Evolutionary conservation across 306 rosid species (phyloP).

Genomic region (Sophora flavescens): DNA sequence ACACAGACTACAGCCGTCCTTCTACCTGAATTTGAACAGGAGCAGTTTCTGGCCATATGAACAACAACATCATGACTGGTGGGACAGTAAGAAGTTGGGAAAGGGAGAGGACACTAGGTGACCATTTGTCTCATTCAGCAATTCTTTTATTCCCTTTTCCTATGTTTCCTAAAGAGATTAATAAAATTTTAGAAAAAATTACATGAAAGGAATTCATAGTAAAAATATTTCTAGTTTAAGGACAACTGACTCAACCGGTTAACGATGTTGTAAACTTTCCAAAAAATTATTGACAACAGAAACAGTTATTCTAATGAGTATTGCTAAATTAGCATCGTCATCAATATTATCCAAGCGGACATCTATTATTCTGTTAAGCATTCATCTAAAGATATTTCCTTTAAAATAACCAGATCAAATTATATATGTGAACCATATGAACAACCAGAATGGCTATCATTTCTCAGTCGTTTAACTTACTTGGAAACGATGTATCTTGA

Average conservation of each 20-base stretch:
- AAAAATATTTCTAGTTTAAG: background rate
- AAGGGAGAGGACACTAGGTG: background rate
- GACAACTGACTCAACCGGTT: background rate
- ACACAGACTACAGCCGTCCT: background rate
- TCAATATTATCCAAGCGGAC: constrained; percentile 13
- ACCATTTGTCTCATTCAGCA: constrained; percentile 3
- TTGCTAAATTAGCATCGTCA: background rate
- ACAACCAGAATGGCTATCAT: background rate
- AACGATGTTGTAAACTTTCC: background rate
- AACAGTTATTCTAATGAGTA: constrained; percentile 1
- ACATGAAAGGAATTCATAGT: background rate
- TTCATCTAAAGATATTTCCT: constrained; percentile 3
- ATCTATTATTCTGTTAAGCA: background rate
- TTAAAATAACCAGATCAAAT: constrained; percentile 3
- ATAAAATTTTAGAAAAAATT: background rate
- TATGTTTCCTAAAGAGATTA: constrained; percentile 4
- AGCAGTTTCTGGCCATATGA: background rate
- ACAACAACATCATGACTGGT: background rate
- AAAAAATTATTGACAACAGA: constrained; percentile 8
- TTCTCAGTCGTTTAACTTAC: constrained; percentile 63
- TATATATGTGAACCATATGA: constrained; percentile 6
- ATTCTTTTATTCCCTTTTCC: constrained; percentile 14
- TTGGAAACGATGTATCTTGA: constrained; percentile 72
- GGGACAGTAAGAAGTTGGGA: constrained; percentile 6
- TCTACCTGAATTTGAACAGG: background rate